Base-by-base conservation (phyloP, 2,329 filamentous ascomycete genomes). In the Talaromyces sp. region DNA sequence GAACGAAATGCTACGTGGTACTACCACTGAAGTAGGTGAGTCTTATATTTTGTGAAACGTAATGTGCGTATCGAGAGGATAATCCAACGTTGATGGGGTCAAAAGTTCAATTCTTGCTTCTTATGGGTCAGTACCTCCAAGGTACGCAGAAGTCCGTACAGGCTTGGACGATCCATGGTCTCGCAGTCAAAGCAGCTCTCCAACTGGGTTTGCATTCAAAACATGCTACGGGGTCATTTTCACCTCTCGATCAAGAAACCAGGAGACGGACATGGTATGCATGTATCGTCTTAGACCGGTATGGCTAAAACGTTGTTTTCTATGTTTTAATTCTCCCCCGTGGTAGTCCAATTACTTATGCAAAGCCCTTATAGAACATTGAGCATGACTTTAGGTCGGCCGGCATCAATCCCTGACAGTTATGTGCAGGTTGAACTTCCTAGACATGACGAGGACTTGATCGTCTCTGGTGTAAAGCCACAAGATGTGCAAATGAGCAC, bases 101-200 rank as follows among this genome's bases (percentile, higher is more conserved):
- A n/a, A 43, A 22, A 79, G 83, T 85, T 0, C 83, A 85, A 69
- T 80, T 79, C 49, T 75, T 85, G 8, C 74, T 86, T 0, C 66
- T 86, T 0, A 77, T 81, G 68, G 79, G 79, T 4, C 82, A 84
- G 57, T 86, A 86, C 64, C 75, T 86, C 0, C 84, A 86, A 68
- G 83, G 84, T 1, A 85, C 83, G 0, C 81, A 84, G 43, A 80
- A 80, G 22, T 85, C 84, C 0, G 75, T 84, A 2, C 80, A 85
- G 62, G 81, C 84, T 1, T 87, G 84, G 84, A 83, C 78, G 0
- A 77, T 82, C 0, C 85, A 86, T 67, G 84, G 85, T 0, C 74
- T 86, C 0, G 80, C 83, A 0, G 79, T 86, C 2, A 82, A 80
- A 65, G 80, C 81, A 0, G 84, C 84, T 0, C 73, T 84, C 31